These are phyloP conservation scores for Solanum neorickii DNA, from an alignment of 257 asterid genomes.

Conservation along the genomic window DNA sequence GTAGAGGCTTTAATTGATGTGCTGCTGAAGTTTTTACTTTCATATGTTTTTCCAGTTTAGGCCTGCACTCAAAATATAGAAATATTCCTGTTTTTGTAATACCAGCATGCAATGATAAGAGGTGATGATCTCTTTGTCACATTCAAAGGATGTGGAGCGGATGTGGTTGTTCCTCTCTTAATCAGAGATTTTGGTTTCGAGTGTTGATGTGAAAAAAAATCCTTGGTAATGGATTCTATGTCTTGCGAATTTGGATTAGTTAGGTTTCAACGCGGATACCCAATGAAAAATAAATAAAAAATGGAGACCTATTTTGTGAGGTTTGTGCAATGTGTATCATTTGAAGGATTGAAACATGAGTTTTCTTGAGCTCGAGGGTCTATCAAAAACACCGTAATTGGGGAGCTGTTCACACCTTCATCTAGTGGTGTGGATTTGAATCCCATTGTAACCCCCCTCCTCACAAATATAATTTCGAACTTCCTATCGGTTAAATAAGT, in stretches of 20 bases:
- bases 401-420: too few relatives aligned
- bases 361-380: neutral
- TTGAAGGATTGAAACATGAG: neutral
- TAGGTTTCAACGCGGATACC: neutral
- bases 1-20: constrained; percentile 33
- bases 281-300: neutral
- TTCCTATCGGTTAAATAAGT: neutral
- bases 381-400: too few relatives aligned
- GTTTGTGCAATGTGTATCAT: neutral
- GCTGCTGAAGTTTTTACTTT: constrained; percentile 27
- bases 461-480: neutral
- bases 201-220: neutral
- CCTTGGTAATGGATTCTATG: neutral
- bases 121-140: neutral
- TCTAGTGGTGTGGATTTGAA: too few relatives aligned
- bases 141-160: neutral
- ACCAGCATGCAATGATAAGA: neutral
- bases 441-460: neutral
- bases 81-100: neutral
- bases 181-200: neutral
- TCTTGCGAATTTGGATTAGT: accelerated
- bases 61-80: neutral
- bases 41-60: constrained; percentile 11
- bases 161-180: neutral
- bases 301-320: neutral